phyloP scores from a whole-genome alignment of 176 grass and related monocot species.

The Triticum dicoccoides region DNA sequence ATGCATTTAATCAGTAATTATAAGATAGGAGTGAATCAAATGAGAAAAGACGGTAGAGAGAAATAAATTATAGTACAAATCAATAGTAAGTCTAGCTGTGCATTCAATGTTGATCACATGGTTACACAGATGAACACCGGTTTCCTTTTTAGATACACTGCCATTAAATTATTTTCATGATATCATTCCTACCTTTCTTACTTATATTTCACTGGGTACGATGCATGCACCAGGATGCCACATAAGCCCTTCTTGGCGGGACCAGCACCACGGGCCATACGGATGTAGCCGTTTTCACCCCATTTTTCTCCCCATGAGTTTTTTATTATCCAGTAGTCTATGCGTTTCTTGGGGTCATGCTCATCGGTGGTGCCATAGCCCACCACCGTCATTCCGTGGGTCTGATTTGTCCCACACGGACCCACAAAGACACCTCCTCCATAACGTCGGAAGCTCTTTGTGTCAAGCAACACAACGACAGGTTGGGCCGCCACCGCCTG shows the following conservation, averaged over 20 bases:
- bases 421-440: slow-evolving; percentile 23
- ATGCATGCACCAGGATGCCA: slow-evolving; percentile 10
- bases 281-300: slow-evolving; percentile 59
- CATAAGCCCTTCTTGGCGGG: neutral
- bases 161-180: no score
- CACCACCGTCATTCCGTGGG: neutral
- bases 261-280: slow-evolving; percentile 34
- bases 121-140: no score
- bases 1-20: no score
- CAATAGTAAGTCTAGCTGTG: no score
- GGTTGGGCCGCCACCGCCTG: neutral
- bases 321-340: slow-evolving; percentile 56
- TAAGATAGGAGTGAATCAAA: no score
- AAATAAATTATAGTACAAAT: no score
- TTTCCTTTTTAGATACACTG: no score
- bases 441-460: slow-evolving; percentile 27
- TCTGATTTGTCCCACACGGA: neutral
- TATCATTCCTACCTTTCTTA: no score
- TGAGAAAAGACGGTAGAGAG: no score
- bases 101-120: no score
- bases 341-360: neutral
- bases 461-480: neutral
- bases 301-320: slow-evolving; percentile 52
- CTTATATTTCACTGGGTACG: neutral
- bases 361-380: slow-evolving; percentile 16